These are phyloP conservation scores for Starmerella potacharoeniae DNA, from an alignment of 805 yeast genomes.

Conservation along the genomic window DNA sequence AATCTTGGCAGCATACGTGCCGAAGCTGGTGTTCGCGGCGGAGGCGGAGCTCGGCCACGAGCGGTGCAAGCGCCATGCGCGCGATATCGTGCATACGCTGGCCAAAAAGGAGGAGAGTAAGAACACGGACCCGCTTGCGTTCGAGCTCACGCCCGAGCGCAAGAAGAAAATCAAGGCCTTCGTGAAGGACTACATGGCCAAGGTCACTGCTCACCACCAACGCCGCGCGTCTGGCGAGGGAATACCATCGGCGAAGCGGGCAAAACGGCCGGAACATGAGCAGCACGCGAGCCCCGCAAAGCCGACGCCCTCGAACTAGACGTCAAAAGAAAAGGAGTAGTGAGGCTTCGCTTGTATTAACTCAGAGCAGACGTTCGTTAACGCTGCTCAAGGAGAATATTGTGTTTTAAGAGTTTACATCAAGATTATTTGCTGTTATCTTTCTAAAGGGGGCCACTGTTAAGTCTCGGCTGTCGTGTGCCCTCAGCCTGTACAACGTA, in stretches of 20 bases:
- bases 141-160: conserved; percentile 52
- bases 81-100: conserved; percentile 59
- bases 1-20: conserved; percentile 61
- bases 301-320: neutral
- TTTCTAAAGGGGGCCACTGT: too few species aligned
- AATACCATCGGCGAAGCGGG: neutral
- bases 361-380: too few species aligned
- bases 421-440: too few species aligned
- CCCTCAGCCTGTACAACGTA: too few species aligned
- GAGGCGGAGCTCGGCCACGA: conserved; percentile 60
- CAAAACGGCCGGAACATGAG: neutral
- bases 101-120: conserved; percentile 47
- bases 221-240: neutral
- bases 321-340: neutral
- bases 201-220: conserved; percentile 18
- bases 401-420: too few species aligned
- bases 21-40: conserved; percentile 61
- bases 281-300: neutral
- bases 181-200: conserved; percentile 30
- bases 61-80: conserved; percentile 61
- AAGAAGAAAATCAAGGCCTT: conserved; percentile 58
- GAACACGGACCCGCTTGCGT: conserved; percentile 28
- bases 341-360: too few species aligned
- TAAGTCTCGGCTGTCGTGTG: too few species aligned
- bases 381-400: too few species aligned